phyloP scores from a whole-genome alignment of 192 early-diverging fungal genomes.

The Backusella mclennaniae region DNA sequence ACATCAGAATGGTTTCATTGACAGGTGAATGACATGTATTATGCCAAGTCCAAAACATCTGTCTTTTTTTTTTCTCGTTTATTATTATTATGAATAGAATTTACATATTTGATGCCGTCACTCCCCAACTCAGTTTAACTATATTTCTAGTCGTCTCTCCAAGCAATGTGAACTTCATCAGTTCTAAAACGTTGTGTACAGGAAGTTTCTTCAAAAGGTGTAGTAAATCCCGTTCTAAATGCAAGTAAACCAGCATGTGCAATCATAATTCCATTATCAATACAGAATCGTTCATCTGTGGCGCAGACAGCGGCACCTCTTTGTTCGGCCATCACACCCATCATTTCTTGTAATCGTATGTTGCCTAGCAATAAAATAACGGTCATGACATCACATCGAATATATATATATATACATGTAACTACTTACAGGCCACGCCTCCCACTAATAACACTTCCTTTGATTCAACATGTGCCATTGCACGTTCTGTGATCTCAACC shows the following conservation, averaged over 20 bases:
- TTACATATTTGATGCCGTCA: not conserved
- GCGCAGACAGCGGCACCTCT: constrained; percentile 88
- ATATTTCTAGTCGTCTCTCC: constrained; percentile 52
- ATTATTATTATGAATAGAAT: not conserved
- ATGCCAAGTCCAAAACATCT: too few relatives aligned
- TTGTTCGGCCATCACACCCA: constrained; percentile 91
- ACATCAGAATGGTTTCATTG: not conserved
- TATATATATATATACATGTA: too few relatives aligned
- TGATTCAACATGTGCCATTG: constrained; percentile 96
- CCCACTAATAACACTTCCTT: constrained; percentile 93
- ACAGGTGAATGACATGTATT: too few relatives aligned
- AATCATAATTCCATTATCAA: constrained; percentile 99
- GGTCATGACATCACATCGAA: too few relatives aligned
- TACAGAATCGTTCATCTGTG: constrained; percentile 97
- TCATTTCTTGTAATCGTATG: constrained; percentile 94
- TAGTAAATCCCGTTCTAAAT: constrained; percentile 80
- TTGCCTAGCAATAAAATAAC: constrained; percentile 54
- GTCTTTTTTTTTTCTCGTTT: not conserved
- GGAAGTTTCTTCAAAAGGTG: constrained; percentile 79
- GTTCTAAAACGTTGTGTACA: constrained; percentile 94
- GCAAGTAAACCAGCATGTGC: constrained; percentile 92
- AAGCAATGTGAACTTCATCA: constrained; percentile 80
- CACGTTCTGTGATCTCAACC: constrained; percentile 98
- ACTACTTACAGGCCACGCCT: constrained; percentile 84
- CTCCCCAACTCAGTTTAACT: not conserved